These are phyloP conservation scores for Lyophyllum atratum DNA, from an alignment of 768 basidiomycete species.

Conservation along the genomic window DNA sequence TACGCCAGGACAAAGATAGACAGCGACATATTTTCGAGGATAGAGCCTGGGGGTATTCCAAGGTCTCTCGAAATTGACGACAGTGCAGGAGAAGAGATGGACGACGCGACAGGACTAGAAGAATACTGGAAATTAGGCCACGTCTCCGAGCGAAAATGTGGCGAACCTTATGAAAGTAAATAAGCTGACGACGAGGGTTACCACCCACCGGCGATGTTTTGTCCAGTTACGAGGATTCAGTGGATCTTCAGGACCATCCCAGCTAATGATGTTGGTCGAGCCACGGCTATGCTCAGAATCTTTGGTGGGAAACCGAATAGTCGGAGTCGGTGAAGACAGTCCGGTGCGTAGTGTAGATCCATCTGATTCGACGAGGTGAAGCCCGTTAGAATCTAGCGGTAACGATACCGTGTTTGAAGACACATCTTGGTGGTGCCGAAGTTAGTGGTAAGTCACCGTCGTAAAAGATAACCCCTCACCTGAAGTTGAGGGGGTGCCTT, in stretches of 20 bases:
- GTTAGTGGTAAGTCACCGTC: background rate
- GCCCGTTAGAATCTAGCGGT: background rate
- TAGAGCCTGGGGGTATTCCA: constrained; percentile 29
- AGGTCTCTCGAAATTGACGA: constrained; percentile 29
- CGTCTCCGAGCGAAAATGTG: background rate
- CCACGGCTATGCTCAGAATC: background rate
- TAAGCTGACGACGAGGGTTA: constrained; percentile 49
- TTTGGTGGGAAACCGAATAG: background rate
- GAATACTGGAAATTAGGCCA: background rate
- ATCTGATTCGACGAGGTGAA: constrained; percentile 7
- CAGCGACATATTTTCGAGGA: constrained; percentile 39
- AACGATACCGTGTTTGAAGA: background rate
- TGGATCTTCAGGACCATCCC: constrained; percentile 30
- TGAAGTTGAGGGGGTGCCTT: background rate
- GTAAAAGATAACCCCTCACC: background rate
- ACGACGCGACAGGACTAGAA: constrained; percentile 32
- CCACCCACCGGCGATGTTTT: constrained; percentile 46
- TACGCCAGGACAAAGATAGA: constrained; percentile 46
- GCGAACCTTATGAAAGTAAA: constrained; percentile 52
- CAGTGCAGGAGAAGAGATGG: constrained; percentile 31
- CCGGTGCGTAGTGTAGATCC: constrained; percentile 6
- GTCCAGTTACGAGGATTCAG: constrained; percentile 44
- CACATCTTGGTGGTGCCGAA: background rate
- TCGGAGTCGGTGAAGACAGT: background rate
- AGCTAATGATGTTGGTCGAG: constrained; percentile 21